Percentiles rank a stretch among this genome's conserved stretches.
Evolutionary conservation across 2,329 filamentous ascomycete species (phyloP).

Genomic region (Mollisiaceae sp.): DNA sequence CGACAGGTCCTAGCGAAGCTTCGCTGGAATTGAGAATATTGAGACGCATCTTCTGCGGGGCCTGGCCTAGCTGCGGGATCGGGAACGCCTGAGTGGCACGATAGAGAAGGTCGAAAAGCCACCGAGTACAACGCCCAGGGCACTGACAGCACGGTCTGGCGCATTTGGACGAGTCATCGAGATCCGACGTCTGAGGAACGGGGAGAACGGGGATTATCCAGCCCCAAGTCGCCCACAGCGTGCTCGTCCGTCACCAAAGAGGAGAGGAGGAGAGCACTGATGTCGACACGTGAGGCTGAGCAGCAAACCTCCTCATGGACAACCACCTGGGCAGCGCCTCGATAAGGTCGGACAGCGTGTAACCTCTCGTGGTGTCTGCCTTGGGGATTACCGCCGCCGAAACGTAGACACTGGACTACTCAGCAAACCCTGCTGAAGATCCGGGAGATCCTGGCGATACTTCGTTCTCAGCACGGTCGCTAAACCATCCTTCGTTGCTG

Average conservation of each 20-base stretch:
- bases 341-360: slow-evolving; percentile 5
- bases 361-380: slow-evolving; percentile 17
- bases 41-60: slow-evolving; percentile 17
- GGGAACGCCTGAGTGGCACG: slow-evolving; percentile 20
- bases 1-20: neutral
- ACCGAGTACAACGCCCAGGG: slow-evolving; percentile 10
- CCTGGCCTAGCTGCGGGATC: slow-evolving; percentile 19
- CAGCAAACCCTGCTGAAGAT: neutral
- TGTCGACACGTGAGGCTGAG: slow-evolving; percentile 18
- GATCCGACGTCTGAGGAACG: neutral
- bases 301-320: neutral
- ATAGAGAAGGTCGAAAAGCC: slow-evolving; percentile 14
- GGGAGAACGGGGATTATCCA: neutral
- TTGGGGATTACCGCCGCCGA: neutral
- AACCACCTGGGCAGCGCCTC: slow-evolving; percentile 1
- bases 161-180: slow-evolving; percentile 13
- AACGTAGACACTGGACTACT: neutral
- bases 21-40: slow-evolving; percentile 8
- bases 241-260: neutral
- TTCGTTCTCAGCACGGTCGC: slow-evolving; percentile 8
- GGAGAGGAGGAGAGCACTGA: neutral
- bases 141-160: slow-evolving; percentile 3
- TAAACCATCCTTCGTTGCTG: slow-evolving; percentile 6
- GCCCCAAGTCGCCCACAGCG: slow-evolving; percentile 1
- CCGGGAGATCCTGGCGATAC: neutral